Base-by-base conservation (phyloP, 2,329 filamentous ascomycete genomes). In the Cryphonectria nitschkei region DNA sequence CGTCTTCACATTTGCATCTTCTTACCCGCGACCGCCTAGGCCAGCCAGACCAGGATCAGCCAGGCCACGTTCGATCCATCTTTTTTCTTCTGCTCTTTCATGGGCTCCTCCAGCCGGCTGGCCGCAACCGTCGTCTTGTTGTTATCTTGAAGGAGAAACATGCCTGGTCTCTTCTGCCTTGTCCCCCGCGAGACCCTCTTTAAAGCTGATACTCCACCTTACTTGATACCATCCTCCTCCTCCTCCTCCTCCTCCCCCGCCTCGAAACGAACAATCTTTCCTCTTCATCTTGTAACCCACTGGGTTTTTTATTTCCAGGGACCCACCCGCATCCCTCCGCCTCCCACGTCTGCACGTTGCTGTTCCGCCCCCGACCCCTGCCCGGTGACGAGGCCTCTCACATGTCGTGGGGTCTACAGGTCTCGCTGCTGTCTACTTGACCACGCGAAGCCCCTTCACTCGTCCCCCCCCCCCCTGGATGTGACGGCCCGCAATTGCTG, bases 391-490 rank as follows among this genome's bases (percentile, higher is more conserved):
- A 69, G 39, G 67, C 46, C 60, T 67, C 64, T 69, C 68, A 70
- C 70, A 67, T 72, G 68, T 61, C 70, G 61, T 68, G 68, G 58
- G 60, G 67, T 65, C 52, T 41, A 34, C 65, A 60, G 67, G 60
- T 64, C 64, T 60, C 65, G 52, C 13, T 26, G 54, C 61, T 58
- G 56, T 61, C 70, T 46, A 46, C 70, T 68, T 52, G 62, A 64
- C 32, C 58, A 34, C 43, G 41, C 52, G 34, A 66, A 37, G 41
- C 54, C 58, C 67, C 43, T 66, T 56, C 43, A 32, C 39, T 56
- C 39, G 29, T 69, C 37, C 32, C 26, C 26, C 26, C 26, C 26
- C 26, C 26, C 26, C 60, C 34, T 32, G 68, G 43, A 68, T 70
- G 63, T 70, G 58, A 70, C 68, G 68, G 61, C 70, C 68, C 68